Percentiles rank a stretch among this genome's conserved stretches.
phyloP scores from a whole-genome alignment of 139 green algal genomes.

The Picochlorum sp. region DNA sequence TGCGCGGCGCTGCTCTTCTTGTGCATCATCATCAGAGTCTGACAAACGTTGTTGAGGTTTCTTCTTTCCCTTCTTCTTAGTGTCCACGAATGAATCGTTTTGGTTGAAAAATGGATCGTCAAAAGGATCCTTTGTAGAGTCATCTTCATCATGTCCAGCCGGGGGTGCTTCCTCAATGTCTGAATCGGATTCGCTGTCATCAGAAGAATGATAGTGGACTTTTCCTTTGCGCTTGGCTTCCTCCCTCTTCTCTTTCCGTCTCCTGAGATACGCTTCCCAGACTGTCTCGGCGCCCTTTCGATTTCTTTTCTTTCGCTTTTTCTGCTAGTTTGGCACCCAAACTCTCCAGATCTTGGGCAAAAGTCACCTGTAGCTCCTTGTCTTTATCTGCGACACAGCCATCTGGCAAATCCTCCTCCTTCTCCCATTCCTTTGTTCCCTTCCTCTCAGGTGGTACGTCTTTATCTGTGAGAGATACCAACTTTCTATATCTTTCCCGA shows the following conservation, averaged over 20 bases:
- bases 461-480: slow-evolving; percentile 20
- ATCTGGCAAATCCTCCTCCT: slow-evolving; percentile 4
- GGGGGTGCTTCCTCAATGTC: slow-evolving; percentile 18
- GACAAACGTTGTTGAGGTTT: slow-evolving; percentile 2
- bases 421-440: slow-evolving; percentile 54
- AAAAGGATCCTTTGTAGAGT: slow-evolving; percentile 61
- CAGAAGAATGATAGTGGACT: slow-evolving; percentile 15
- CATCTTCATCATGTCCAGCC: slow-evolving; percentile 11
- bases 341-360: slow-evolving; percentile 61
- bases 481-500: slow-evolving; percentile 34
- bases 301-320: slow-evolving; percentile 47
- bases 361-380: slow-evolving; percentile 69
- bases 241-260: slow-evolving; percentile 54
- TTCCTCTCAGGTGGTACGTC: background rate
- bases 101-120: slow-evolving; percentile 75
- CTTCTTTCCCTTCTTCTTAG: slow-evolving; percentile 9
- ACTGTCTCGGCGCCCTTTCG: slow-evolving; percentile 60
- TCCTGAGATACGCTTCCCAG: slow-evolving; percentile 66
- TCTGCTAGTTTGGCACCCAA: slow-evolving; percentile 60
- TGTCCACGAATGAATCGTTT: background rate
- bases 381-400: slow-evolving; percentile 3
- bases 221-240: slow-evolving; percentile 39
- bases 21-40: slow-evolving; percentile 17
- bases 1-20: slow-evolving; percentile 31
- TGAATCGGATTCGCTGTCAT: slow-evolving; percentile 27